phyloP scores from a whole-genome alignment of 805 yeast genomes.

The Myxozyma mucilagina region DNA sequence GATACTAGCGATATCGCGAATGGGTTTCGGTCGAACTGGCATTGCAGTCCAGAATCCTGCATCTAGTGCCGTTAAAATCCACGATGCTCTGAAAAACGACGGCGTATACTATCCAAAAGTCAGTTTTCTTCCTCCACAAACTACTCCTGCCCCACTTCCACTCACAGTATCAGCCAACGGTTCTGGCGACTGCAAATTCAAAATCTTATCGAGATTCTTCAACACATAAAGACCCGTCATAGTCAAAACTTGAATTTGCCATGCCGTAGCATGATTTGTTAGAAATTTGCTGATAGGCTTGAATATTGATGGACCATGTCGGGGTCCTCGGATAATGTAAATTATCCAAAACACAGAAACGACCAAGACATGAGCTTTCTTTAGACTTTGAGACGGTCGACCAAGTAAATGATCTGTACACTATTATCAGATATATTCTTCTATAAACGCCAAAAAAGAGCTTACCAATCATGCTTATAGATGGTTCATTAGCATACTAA shows the following conservation, averaged over 20 bases:
- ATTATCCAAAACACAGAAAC: conserved; percentile 35
- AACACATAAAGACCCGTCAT: conserved; percentile 36
- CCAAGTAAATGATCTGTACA: conserved; percentile 35
- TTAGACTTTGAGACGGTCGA: conserved; percentile 36
- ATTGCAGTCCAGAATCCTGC: conserved; percentile 42
- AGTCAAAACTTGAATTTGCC: conserved; percentile 38
- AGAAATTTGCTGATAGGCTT: conserved; percentile 27
- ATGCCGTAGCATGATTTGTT: conserved; percentile 34
- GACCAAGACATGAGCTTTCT: conserved; percentile 35
- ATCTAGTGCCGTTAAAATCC: conserved; percentile 38
- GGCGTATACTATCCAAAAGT: conserved; percentile 28
- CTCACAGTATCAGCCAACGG: conserved; percentile 34
- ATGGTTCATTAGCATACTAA: not conserved
- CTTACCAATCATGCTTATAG: not conserved
- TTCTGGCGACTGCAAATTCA: conserved; percentile 36
- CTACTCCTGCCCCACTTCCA: no score
- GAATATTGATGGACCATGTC: conserved; percentile 35
- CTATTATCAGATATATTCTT: not conserved
- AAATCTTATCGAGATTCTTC: conserved; percentile 36
- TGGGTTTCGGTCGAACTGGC: conserved; percentile 31
- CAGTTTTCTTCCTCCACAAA: no score
- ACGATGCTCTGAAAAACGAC: conserved; percentile 36
- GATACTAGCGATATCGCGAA: conserved; percentile 35
- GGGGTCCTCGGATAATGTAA: conserved; percentile 34
- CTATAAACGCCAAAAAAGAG: not conserved